Evolutionary conservation across 345 rosid species (phyloP).

Genomic region (Heritiera littoralis): DNA sequence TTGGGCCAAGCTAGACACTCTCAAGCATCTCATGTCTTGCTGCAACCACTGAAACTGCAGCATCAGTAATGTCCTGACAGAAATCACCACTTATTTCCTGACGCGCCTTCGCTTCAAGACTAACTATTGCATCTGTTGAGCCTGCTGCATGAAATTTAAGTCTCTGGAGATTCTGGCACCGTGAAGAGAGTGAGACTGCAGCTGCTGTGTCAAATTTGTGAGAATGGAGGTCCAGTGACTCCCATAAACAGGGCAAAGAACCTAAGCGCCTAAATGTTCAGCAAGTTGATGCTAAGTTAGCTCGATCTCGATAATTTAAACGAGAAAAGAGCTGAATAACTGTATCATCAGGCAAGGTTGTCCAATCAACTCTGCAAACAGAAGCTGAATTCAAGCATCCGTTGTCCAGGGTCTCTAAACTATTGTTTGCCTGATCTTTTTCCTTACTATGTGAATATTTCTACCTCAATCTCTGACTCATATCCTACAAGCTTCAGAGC

Average conservation of each 20-base stretch:
- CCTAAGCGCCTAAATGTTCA: slow-evolving; percentile 59
- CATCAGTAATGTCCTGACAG: slow-evolving; percentile 74
- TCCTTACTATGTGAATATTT: neutral
- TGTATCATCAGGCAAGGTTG: slow-evolving; percentile 68
- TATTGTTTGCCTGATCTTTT: neutral
- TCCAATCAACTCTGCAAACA: slow-evolving; percentile 50
- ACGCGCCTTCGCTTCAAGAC: slow-evolving; percentile 58
- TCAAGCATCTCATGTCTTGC: slow-evolving; percentile 79
- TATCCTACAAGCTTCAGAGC: neutral
- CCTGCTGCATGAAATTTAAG: slow-evolving; percentile 74
- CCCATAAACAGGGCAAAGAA: slow-evolving; percentile 64
- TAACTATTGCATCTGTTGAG: slow-evolving; percentile 66
- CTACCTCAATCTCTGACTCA: slow-evolving; percentile 8
- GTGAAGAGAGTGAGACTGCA: slow-evolving; percentile 54
- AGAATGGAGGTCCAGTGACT: slow-evolving; percentile 65
- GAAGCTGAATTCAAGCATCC: neutral
- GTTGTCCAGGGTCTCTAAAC: neutral
- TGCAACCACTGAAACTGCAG: slow-evolving; percentile 66
- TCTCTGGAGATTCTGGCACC: slow-evolving; percentile 58
- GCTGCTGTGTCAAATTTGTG: slow-evolving; percentile 56
- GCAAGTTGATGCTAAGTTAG: slow-evolving; percentile 70
- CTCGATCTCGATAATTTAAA: slow-evolving; percentile 73
- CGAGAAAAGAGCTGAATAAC: slow-evolving; percentile 65
- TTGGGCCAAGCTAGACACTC: slow-evolving; percentile 81
- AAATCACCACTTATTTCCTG: slow-evolving; percentile 72